Evolutionary conservation across 257 asterid species (phyloP).

Genomic region (Solanum etuberosum): DNA sequence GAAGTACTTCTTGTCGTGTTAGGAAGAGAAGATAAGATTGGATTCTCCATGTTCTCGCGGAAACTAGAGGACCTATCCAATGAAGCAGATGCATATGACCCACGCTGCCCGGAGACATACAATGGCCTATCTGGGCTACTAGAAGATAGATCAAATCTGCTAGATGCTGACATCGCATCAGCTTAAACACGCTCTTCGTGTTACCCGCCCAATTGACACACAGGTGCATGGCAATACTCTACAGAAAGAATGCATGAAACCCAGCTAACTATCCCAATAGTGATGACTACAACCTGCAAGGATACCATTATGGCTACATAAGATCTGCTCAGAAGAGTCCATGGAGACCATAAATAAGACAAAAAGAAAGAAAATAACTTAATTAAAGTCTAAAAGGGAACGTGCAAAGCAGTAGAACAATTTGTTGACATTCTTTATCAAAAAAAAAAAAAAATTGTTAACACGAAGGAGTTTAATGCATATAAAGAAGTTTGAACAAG

Average conservation of each 20-base stretch:
- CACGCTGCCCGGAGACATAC: constrained; percentile 69
- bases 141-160: constrained; percentile 73
- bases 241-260: constrained; percentile 38
- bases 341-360: background rate
- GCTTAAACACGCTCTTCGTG: constrained; percentile 43
- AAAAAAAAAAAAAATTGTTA: background rate
- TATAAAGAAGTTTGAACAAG: background rate
- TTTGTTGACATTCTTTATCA: background rate
- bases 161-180: constrained; percentile 85
- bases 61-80: constrained; percentile 60
- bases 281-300: constrained; percentile 36
- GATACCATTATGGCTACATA: background rate
- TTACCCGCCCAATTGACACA: constrained; percentile 48
- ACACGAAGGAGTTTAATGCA: background rate
- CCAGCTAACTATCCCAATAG: constrained; percentile 25
- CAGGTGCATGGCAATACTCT: constrained; percentile 64
- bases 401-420: background rate
- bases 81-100: constrained; percentile 51
- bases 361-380: background rate
- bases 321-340: constrained; percentile 2
- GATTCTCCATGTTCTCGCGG: constrained; percentile 42
- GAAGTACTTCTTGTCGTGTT: constrained; percentile 64
- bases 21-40: constrained; percentile 61
- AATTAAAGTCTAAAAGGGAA: background rate
- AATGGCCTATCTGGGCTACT: constrained; percentile 77